These are phyloP conservation scores for Lipomyces chichibuensis DNA, from an alignment of 805 yeast species.

Conservation along the genomic window DNA sequence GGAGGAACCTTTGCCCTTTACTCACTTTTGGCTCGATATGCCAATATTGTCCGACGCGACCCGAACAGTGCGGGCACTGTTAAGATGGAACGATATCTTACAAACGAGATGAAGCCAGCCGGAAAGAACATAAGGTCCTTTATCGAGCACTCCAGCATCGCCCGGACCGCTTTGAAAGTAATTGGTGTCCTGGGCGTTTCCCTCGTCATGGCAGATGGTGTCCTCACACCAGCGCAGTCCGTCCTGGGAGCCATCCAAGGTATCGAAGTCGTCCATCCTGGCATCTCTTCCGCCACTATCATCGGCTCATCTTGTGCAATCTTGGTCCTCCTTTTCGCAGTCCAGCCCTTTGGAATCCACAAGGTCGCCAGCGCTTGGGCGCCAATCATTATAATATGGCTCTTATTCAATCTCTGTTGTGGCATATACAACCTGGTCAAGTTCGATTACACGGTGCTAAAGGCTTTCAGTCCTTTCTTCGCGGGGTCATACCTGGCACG, in stretches of 20 bases:
- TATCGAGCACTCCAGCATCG: constrained; percentile 43
- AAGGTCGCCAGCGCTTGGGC: constrained; percentile 54
- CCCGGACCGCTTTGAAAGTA: constrained; percentile 33
- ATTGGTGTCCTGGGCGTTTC: constrained; percentile 57
- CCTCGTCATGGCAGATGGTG: constrained; percentile 57
- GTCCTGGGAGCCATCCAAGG: constrained; percentile 61
- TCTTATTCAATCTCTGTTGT: neutral
- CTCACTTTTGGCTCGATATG: constrained; percentile 55
- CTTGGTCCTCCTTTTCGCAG: constrained; percentile 49
- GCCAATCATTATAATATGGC: constrained; percentile 51
- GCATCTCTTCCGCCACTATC: constrained; percentile 47
- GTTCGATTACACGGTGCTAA: neutral
- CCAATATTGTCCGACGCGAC: neutral
- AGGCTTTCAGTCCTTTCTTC: constrained; percentile 36
- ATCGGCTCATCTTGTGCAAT: constrained; percentile 54
- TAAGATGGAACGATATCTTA: constrained; percentile 1
- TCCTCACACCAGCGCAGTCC: constrained; percentile 65
- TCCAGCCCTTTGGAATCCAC: constrained; percentile 56
- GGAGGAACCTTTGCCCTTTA: constrained; percentile 66
- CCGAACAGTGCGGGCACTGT: neutral
- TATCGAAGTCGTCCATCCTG: constrained; percentile 55
- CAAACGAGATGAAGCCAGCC: neutral
- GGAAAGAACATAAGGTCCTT: constrained; percentile 19
- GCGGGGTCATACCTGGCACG: constrained; percentile 51
- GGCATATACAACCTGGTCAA: neutral